phyloP scores from a whole-genome alignment of 805 yeast species.

The Lachancea lanzarotensis region DNA sequence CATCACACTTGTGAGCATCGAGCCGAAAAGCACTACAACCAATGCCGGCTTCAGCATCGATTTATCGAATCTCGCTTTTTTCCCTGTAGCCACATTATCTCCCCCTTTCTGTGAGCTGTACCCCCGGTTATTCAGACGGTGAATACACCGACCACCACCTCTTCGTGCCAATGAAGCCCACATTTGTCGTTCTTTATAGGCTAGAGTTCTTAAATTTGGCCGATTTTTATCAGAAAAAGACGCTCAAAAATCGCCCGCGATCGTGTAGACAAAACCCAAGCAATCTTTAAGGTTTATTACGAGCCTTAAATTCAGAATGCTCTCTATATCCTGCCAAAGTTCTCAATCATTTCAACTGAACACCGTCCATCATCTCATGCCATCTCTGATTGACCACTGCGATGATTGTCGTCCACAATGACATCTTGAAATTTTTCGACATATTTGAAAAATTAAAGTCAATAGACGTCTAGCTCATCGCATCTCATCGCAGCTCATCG shows the following conservation, averaged over 20 bases:
- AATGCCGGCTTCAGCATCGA: conserved; percentile 36
- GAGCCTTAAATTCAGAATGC: too few relatives aligned
- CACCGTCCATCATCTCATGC: not conserved
- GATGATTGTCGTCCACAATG: not conserved
- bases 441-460: not conserved
- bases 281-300: too few relatives aligned
- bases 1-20: conserved; percentile 42
- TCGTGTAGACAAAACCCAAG: too few relatives aligned
- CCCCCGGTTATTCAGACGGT: not conserved
- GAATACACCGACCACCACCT: not conserved
- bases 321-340: too few relatives aligned
- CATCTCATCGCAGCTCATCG: conserved; percentile 17
- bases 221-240: too few relatives aligned
- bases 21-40: conserved; percentile 40
- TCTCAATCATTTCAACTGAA: too few relatives aligned
- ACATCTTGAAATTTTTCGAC: conserved; percentile 4
- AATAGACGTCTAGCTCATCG: not conserved
- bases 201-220: too few relatives aligned
- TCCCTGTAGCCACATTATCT: not conserved
- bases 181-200: not conserved
- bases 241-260: too few relatives aligned
- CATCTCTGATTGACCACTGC: not conserved
- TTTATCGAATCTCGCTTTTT: conserved; percentile 27
- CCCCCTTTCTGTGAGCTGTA: not conserved
- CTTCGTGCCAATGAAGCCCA: not conserved